A percentile compares a stretch with the other conserved stretches of the same genome.
These are phyloP conservation scores for Arthrocladium fulminans DNA, from an alignment of 2,329 filamentous ascomycete species.

Conservation along the genomic window DNA sequence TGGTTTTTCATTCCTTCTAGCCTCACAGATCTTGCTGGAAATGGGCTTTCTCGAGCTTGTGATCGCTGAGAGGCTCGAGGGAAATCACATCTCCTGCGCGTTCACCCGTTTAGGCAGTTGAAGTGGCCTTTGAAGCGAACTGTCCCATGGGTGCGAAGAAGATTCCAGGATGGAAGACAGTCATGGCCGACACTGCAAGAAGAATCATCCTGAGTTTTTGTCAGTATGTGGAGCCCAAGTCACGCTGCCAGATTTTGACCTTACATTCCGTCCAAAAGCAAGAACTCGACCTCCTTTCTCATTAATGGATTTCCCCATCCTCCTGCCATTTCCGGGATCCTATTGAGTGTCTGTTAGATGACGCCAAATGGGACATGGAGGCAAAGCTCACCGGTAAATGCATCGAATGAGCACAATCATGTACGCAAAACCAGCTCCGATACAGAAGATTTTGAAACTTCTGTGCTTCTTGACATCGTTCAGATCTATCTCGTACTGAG, in stretches of 20 bases:
- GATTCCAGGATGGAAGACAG: constrained; percentile 37
- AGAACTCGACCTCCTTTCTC: constrained; percentile 40
- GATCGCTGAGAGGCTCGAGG: no score
- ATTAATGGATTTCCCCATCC: constrained; percentile 42
- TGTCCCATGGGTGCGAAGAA: constrained; percentile 30
- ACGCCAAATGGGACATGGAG: not conserved
- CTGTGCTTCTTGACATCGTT: constrained; percentile 13
- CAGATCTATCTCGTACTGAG: constrained; percentile 4
- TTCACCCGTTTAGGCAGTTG: not conserved
- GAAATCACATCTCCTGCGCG: no score
- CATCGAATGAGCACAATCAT: constrained; percentile 34
- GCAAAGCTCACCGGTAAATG: constrained; percentile 33
- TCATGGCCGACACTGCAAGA: constrained; percentile 33
- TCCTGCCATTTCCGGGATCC: constrained; percentile 43
- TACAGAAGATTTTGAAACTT: constrained; percentile 17
- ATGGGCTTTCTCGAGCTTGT: no score
- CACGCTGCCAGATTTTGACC: constrained; percentile 16
- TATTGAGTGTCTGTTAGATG: constrained; percentile 17
- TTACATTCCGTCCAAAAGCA: constrained; percentile 41
- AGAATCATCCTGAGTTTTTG: constrained; percentile 37
- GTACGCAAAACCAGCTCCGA: constrained; percentile 27
- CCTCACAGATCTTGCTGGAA: no score
- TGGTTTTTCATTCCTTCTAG: no score
- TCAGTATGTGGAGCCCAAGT: constrained; percentile 9
- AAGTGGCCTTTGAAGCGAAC: constrained; percentile 9